Percentiles rank a stretch among this genome's conserved stretches.
Evolutionary conservation across 768 basidiomycete species (phyloP).

Genomic region (Termitomyces sp.): DNA sequence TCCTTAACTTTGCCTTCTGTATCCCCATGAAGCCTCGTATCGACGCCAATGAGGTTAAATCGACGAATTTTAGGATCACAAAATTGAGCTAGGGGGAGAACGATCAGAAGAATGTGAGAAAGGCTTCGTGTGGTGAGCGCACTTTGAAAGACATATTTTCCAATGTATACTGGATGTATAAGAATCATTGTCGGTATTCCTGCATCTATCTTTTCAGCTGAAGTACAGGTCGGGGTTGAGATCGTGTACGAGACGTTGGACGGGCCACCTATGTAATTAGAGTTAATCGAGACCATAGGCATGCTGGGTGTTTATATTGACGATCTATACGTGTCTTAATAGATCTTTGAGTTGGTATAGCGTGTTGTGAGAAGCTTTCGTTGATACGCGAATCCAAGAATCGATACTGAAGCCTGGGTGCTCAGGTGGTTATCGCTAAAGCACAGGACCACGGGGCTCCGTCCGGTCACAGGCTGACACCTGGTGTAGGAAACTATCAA

Average conservation of each 20-base stretch:
- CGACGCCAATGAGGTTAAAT: constrained; percentile 31
- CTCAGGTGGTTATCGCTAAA: not conserved
- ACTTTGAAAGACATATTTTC: constrained; percentile 27
- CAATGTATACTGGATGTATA: constrained; percentile 29
- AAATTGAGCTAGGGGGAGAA: not conserved
- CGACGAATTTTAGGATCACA: constrained; percentile 22
- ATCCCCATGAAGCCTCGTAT: constrained; percentile 26
- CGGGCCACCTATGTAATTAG: constrained; percentile 17
- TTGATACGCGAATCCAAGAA: not conserved
- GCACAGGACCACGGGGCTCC: not conserved
- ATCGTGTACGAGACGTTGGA: constrained; percentile 29
- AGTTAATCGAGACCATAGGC: constrained; percentile 24
- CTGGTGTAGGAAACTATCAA: not conserved
- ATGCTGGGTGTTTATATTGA: constrained; percentile 12
- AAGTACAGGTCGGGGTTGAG: constrained; percentile 25
- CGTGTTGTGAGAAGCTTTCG: not conserved
- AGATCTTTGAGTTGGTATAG: not conserved
- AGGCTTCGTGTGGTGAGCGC: not conserved
- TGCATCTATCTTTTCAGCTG: constrained; percentile 22
- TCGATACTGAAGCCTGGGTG: not conserved
- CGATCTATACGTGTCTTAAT: not conserved
- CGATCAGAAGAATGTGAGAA: not conserved
- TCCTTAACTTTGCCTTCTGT: constrained; percentile 21
- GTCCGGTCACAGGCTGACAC: not conserved
- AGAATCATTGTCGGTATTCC: constrained; percentile 28